These are phyloP conservation scores for Choanephora cucurbitarum DNA, from an alignment of 371 early-diverging fungal genomes.

Conservation along the genomic window DNA sequence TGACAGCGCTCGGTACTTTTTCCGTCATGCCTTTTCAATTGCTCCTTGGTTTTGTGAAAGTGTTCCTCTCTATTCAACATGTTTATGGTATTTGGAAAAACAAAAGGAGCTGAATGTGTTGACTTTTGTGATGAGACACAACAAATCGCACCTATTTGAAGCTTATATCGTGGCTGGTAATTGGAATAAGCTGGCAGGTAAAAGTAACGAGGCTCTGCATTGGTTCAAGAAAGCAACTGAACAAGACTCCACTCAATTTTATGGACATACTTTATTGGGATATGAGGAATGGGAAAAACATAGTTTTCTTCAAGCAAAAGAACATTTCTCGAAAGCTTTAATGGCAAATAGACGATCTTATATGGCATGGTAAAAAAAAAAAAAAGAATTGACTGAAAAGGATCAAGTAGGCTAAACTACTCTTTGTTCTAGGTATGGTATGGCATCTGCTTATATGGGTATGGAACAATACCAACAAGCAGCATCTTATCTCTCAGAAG, in stretches of 20 bases:
- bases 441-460: slow-evolving; percentile 33
- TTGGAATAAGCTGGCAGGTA: slow-evolving; percentile 35
- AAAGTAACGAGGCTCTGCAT: slow-evolving; percentile 33
- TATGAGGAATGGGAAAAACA: slow-evolving; percentile 45
- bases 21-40: slow-evolving; percentile 32
- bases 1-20: slow-evolving; percentile 34
- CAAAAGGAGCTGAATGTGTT: slow-evolving; percentile 41
- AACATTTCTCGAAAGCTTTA: slow-evolving; percentile 37
- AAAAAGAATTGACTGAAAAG: background rate
- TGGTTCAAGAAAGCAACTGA: slow-evolving; percentile 48
- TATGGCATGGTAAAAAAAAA: slow-evolving; percentile 34
- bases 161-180: slow-evolving; percentile 48
- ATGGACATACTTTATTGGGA: slow-evolving; percentile 43
- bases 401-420: no score
- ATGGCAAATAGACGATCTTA: slow-evolving; percentile 35
- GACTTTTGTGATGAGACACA: slow-evolving; percentile 42
- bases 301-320: slow-evolving; percentile 34
- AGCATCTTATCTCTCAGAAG: slow-evolving; percentile 29
- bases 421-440: slow-evolving; percentile 18
- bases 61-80: slow-evolving; percentile 44
- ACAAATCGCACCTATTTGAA: slow-evolving; percentile 38
- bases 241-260: slow-evolving; percentile 28
- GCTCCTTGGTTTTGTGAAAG: slow-evolving; percentile 50
- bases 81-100: slow-evolving; percentile 43
- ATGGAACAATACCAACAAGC: slow-evolving; percentile 32